A percentile compares a stretch with the other conserved stretches of the same genome.
Conservation (phyloP, 1,284 basidiomycete genomes). For the Xerocomus amazonicus region DNA sequence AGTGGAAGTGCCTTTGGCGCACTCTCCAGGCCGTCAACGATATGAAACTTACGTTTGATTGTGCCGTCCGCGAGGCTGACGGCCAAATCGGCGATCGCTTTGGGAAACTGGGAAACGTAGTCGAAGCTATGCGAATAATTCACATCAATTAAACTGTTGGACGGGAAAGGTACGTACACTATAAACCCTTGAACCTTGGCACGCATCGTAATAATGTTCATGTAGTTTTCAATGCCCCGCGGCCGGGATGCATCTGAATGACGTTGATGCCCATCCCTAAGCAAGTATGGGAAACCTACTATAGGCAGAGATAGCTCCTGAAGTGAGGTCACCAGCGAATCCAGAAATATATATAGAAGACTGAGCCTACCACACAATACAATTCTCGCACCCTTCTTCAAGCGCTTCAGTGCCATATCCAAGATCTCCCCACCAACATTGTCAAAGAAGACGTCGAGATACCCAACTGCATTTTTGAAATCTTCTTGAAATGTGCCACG, state of each 20-base stretch:
- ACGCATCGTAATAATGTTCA: constrained; percentile 69
- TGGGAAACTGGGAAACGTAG: constrained; percentile 55
- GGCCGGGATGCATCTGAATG: constrained; percentile 49
- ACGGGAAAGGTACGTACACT: constrained; percentile 46
- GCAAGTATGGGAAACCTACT: constrained; percentile 42
- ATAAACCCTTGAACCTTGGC: constrained; percentile 83
- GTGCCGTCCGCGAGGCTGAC: constrained; percentile 63
- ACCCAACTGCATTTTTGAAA: constrained; percentile 58
- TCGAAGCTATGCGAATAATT: constrained; percentile 48
- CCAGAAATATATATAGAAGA: constrained; percentile 16
- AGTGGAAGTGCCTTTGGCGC: constrained; percentile 66
- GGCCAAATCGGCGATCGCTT: constrained; percentile 53
- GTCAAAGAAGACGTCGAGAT: constrained; percentile 81
- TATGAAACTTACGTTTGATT: constrained; percentile 78
- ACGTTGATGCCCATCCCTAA: not conserved
- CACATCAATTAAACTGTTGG: not conserved
- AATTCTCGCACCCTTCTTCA: constrained; percentile 77
- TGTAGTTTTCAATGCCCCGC: constrained; percentile 57
- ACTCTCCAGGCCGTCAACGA: constrained; percentile 71
- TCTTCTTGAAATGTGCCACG: constrained; percentile 65
- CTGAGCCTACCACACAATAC: constrained; percentile 60
- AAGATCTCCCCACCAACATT: constrained; percentile 86
- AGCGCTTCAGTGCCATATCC: constrained; percentile 66
- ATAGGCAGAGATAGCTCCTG: constrained; percentile 78
- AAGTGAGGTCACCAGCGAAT: constrained; percentile 5